Evolutionary conservation across 352 stramenopile species (phyloP), one percentile per base, ranked within the genome.

Genomic region (Thalassiosira pacifica): DNA sequence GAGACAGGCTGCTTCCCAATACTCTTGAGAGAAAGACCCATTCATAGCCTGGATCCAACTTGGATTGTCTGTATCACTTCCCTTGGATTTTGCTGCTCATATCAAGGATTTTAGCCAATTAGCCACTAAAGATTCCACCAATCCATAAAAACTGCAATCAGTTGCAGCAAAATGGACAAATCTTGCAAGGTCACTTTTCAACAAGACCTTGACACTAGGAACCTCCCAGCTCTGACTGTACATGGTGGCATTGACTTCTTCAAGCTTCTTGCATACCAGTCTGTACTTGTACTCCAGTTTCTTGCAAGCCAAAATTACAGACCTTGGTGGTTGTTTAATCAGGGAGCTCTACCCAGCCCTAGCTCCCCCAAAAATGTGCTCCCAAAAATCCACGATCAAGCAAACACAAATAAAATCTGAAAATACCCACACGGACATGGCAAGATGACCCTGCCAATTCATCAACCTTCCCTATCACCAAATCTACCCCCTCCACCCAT

Each of bases 41-140:
- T 79, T 83, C 82, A 88, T 91, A 6, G 78, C 86, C 71, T 88
- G 18, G 24, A 82, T 34, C 65, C 65, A 90, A 27, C 0, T 78
- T 16, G 87, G 87, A 61, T 85, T 87, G 34, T 90, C 83, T 11
- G 10, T 10, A 42, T 42, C 10, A 10, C 10, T 42, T 4, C 34
- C 34, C 34, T 42, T 42, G 4, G 34, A 42, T 42, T 42, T 42
- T 11, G 34, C 34, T 42, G 34, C 34, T 11, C 4, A 10, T 10
- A 42, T 42, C 10, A 42, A 42, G 10, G 34, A 10, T 11, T 42
- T 4, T 10, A 42, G 34, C 34, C 34, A 42, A 10, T 42, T 42
- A 11, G 10, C 34, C 10, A 42, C 34, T 10, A 42, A 42, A 42
- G n/a, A n/a, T n/a, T n/a, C n/a, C n/a, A n/a, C n/a, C n/a, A n/a